Evolutionary conservation across 2,329 filamentous ascomycete species (phyloP).

Genomic region (Orbilia quercus): DNA sequence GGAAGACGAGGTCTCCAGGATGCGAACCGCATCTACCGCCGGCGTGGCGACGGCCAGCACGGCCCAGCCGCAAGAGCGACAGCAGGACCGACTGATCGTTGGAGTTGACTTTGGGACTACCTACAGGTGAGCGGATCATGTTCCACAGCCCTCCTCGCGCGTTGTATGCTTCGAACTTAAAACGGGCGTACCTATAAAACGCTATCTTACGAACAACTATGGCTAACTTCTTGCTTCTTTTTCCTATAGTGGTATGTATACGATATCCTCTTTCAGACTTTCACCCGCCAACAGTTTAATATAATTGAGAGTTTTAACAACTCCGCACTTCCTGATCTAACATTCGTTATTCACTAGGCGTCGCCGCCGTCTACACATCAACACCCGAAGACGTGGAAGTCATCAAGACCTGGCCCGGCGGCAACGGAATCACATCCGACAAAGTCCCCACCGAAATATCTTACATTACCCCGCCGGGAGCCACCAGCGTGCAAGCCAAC

Average conservation of each 20-base stretch:
- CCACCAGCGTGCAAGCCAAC: conserved; percentile 59
- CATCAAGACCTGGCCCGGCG: conserved; percentile 85
- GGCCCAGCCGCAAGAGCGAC: conserved; percentile 26
- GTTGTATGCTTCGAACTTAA: neutral
- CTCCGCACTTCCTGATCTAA: conserved; percentile 49
- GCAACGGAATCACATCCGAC: conserved; percentile 86
- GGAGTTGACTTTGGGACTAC: conserved; percentile 71
- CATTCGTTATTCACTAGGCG: conserved; percentile 64
- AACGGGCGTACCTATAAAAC: neutral
- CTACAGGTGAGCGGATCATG: conserved; percentile 61
- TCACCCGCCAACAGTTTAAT: neutral
- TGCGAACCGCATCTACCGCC: conserved; percentile 31
- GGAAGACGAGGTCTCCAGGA: conserved; percentile 33
- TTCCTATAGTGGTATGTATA: conserved; percentile 40
- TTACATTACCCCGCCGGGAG: conserved; percentile 63
- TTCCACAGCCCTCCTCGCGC: neutral
- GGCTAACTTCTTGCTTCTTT: conserved; percentile 26
- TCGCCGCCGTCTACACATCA: conserved; percentile 78
- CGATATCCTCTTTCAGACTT: conserved; percentile 11
- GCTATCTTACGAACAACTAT: conserved; percentile 1
- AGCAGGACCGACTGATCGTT: conserved; percentile 63
- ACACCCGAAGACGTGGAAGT: conserved; percentile 84
- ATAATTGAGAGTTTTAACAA: neutral
- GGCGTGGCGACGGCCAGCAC: conserved; percentile 16
- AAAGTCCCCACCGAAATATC: conserved; percentile 83